A percentile compares a stretch with the other conserved stretches of the same genome.
These are phyloP conservation scores for Thamnidium elegans DNA, from an alignment of 192 early-diverging fungal species.

Conservation along the genomic window DNA sequence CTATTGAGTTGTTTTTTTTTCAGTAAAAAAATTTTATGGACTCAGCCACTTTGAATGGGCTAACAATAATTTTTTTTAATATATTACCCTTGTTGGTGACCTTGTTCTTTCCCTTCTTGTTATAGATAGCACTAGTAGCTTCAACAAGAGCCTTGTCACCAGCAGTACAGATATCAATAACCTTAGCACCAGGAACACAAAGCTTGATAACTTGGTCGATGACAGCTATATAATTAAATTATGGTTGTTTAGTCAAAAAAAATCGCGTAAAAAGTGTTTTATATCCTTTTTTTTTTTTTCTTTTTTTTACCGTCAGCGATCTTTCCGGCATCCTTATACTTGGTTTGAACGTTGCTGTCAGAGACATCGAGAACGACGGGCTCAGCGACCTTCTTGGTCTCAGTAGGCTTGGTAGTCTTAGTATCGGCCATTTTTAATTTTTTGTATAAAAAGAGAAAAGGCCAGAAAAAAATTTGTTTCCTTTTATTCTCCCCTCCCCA, in stretches of 20 bases:
- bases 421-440: slow-evolving; percentile 13
- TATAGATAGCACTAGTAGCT: slow-evolving; percentile 76
- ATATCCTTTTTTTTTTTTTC: not conserved
- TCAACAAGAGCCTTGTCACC: slow-evolving; percentile 86
- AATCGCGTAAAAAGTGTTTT: not conserved
- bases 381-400: not conserved
- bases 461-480: not conserved
- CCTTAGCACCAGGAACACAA: slow-evolving; percentile 74
- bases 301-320: slow-evolving; percentile 74
- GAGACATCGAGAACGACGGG: slow-evolving; percentile 47
- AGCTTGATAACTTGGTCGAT: slow-evolving; percentile 66
- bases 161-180: slow-evolving; percentile 82
- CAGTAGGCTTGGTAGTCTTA: slow-evolving; percentile 3
- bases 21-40: not conserved
- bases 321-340: slow-evolving; percentile 90
- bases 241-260: slow-evolving; percentile 15
- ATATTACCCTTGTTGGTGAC: slow-evolving; percentile 26
- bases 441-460: not conserved
- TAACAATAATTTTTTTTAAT: not conserved
- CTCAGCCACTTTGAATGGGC: not conserved
- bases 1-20: slow-evolving; percentile 26
- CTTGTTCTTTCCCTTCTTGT: slow-evolving; percentile 83
- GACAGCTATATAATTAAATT: slow-evolving; percentile 49
- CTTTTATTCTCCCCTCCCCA: slow-evolving; percentile 22
- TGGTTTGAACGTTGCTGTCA: slow-evolving; percentile 76